A percentile compares a stretch with the other conserved stretches of the same genome.
Evolutionary conservation across 2,329 filamentous ascomycete species (phyloP).

Genomic region (Diaporthe sp.): DNA sequence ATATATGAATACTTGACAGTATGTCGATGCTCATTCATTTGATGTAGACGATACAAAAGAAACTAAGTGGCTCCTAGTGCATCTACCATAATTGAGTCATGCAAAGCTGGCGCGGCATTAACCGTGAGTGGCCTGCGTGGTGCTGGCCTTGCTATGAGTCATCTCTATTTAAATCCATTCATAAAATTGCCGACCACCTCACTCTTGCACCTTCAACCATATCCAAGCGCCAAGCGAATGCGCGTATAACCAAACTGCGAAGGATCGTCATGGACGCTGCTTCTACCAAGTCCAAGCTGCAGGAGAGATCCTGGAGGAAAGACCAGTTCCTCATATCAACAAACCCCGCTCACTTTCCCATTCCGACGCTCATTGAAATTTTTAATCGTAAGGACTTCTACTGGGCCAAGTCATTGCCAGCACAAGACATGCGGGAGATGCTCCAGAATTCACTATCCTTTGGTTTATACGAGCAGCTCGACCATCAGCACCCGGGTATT

Average conservation of each 20-base stretch:
- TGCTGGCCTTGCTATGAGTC: background rate
- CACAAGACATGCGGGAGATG: background rate
- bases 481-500: background rate
- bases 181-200: background rate
- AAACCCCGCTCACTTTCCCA: background rate
- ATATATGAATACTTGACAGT: no score
- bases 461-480: background rate
- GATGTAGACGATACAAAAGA: no score
- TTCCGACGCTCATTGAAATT: background rate
- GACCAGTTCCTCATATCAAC: background rate
- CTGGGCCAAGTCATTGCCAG: slow-evolving; percentile 3
- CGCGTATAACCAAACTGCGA: background rate
- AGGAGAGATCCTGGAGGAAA: background rate
- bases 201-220: background rate
- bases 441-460: background rate
- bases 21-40: no score
- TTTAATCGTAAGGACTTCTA: background rate
- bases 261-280: background rate
- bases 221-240: background rate
- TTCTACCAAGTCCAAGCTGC: background rate
- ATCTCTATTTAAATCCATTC: background rate
- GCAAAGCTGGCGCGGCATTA: background rate
- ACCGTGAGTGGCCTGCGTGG: background rate
- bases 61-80: no score
- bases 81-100: no score